These are phyloP conservation scores for Tubosaeta brunneosetosa DNA, from an alignment of 768 basidiomycete species.

Conservation along the genomic window DNA sequence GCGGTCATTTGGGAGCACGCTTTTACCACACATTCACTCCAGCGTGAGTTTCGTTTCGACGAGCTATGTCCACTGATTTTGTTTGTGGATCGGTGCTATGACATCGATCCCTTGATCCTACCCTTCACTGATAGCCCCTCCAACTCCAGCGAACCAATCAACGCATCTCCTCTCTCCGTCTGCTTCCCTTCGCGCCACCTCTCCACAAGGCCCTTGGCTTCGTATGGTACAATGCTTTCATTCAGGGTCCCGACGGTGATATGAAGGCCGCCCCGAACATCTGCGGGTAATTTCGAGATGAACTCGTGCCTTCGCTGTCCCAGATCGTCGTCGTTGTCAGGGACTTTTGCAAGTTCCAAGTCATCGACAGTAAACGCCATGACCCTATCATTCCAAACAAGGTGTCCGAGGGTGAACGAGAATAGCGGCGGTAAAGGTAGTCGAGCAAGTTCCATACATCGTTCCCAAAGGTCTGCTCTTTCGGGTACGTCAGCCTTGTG, in stretches of 20 bases:
- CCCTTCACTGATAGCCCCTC: constrained; percentile 27
- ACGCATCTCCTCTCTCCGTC: constrained; percentile 1
- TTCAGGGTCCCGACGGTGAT: constrained; percentile 80
- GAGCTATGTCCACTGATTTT: too few relatives aligned
- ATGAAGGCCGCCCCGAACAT: constrained; percentile 57
- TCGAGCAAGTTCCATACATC: constrained; percentile 14
- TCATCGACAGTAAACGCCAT: constrained; percentile 77
- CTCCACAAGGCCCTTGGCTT: constrained; percentile 65
- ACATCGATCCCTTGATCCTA: constrained; percentile 23
- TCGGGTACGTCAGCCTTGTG: constrained; percentile 52
- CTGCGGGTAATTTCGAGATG: constrained; percentile 40
- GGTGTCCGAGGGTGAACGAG: constrained; percentile 50
- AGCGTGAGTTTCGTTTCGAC: too few relatives aligned
- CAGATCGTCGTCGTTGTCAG: constrained; percentile 23
- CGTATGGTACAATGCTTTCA: constrained; percentile 51
- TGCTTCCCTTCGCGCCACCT: constrained; percentile 40
- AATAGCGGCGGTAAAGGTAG: constrained; percentile 47
- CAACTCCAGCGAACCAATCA: constrained; percentile 26
- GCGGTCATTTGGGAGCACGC: too few relatives aligned
- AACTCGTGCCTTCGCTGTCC: constrained; percentile 44
- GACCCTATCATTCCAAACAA: constrained; percentile 74
- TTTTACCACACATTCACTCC: too few relatives aligned
- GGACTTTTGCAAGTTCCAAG: constrained; percentile 37
- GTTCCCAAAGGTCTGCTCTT: constrained; percentile 42
- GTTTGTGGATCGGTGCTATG: too few relatives aligned